phyloP scores from a whole-genome alignment of 106 monocot species.

The Xerophyta viscosa region DNA sequence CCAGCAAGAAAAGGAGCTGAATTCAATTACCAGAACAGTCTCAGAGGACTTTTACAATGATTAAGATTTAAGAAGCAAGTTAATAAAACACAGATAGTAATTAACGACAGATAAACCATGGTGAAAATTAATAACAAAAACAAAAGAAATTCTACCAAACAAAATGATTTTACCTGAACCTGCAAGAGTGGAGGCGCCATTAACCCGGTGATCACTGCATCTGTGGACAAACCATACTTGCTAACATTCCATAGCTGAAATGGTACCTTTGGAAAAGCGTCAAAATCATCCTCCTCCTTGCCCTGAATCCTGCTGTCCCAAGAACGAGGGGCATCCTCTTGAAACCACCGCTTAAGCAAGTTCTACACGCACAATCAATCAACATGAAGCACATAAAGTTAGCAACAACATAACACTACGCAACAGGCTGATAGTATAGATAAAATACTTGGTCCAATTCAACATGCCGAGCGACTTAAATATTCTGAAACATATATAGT shows the following conservation, averaged over 20 bases:
- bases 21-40: constrained; percentile 76
- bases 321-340: constrained; percentile 23
- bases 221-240: constrained; percentile 70
- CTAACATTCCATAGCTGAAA: constrained; percentile 78
- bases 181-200: constrained; percentile 97
- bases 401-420: too few species aligned
- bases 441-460: too few species aligned
- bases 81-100: neutral
- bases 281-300: constrained; percentile 25
- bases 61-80: neutral
- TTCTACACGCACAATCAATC: constrained; percentile 38
- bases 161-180: constrained; percentile 51
- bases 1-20: constrained; percentile 80
- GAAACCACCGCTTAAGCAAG: constrained; percentile 51
- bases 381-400: too few species aligned
- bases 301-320: constrained; percentile 33
- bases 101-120: neutral
- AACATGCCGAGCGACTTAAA: too few species aligned
- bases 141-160: neutral
- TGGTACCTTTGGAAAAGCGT: constrained; percentile 41
- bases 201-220: constrained; percentile 83
- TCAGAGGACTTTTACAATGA: constrained; percentile 46
- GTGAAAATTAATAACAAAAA: neutral
- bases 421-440: too few species aligned
- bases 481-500: too few species aligned